Evolutionary conservation across 768 basidiomycete genomes (phyloP).

Genomic region (Kwoniella sp.): DNA sequence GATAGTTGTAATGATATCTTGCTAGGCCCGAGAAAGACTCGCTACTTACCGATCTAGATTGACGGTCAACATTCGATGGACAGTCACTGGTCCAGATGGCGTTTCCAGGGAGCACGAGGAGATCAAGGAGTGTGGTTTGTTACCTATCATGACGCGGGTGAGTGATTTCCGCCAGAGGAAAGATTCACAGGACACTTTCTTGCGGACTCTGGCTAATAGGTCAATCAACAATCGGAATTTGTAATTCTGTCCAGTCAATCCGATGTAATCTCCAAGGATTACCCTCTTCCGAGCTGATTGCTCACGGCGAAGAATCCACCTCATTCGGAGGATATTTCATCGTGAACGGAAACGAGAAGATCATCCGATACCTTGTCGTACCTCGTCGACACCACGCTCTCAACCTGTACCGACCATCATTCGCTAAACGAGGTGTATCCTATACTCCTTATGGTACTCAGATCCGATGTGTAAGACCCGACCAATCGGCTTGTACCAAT

Average conservation of each 20-base stretch:
- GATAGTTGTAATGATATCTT: background rate
- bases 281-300: constrained; percentile 81
- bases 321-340: constrained; percentile 99
- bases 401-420: constrained; percentile 85
- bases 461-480: constrained; percentile 89
- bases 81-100: constrained; percentile 62
- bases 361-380: constrained; percentile 93
- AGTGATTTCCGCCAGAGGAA: too few relatives aligned
- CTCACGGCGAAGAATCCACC: constrained; percentile 91
- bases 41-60: constrained; percentile 89
- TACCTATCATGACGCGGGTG: constrained; percentile 97
- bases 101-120: constrained; percentile 66
- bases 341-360: constrained; percentile 97
- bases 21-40: constrained; percentile 85
- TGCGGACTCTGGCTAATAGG: too few relatives aligned
- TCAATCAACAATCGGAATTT: too few relatives aligned
- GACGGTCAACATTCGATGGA: constrained; percentile 83
- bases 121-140: constrained; percentile 80
- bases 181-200: too few relatives aligned
- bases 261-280: constrained; percentile 87
- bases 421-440: constrained; percentile 86
- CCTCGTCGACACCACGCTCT: constrained; percentile 95
- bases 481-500: constrained; percentile 92
- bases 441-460: constrained; percentile 94
- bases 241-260: too few relatives aligned